Evolutionary conservation across 129 eudicot species (phyloP), one percentile per base, ranked within the genome.

Genomic region (Helichrysum umbraculigerum): DNA sequence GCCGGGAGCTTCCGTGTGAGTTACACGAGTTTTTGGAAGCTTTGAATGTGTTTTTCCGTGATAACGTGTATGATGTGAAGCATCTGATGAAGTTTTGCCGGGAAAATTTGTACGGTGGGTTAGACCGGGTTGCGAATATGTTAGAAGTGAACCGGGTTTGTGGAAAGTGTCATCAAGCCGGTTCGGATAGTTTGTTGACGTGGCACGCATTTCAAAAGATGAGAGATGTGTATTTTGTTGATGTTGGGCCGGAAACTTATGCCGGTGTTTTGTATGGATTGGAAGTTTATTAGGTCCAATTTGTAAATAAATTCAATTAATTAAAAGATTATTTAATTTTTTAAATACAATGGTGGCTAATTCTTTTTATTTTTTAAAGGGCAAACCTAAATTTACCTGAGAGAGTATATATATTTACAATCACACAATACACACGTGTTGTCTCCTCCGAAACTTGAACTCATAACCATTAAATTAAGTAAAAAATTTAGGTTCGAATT

Each of bases 171-270:
- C 96, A 90, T 57, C 76, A 90, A 61, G 96, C 96, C 74, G 92
- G 96, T 47, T 90, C 96, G 16, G 93, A 90, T 73, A 87, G 96
- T 62, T 78, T 90, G 89, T 75, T 90, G 85, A 90, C 96, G 65
- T 88, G 92, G 92, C 96, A 90, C 6, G 89, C 91, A 0, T 90
- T 90, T 68, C 83, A 83, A 34, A 90, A 84, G 70, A 90, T 90
- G 42, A 77, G 88, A 44, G 87, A 79, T n/a, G 3, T 82, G 14
- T 81, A 78, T 20, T 90, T 90, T 66, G 87, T 73, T 15, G 72
- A 88, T 1, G 77, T 81, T 59, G 85, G 79, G 42, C 82, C 86
- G 68, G 87, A 74, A 57, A 86, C 75, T 16, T 75, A 83, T 32
- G 92, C 96, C 21, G 96, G 96, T 7, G 87, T 90, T 5, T 73